Evolutionary conservation across 2,329 filamentous ascomycete genomes (phyloP).

Genomic region (Monosporascus sp.): DNA sequence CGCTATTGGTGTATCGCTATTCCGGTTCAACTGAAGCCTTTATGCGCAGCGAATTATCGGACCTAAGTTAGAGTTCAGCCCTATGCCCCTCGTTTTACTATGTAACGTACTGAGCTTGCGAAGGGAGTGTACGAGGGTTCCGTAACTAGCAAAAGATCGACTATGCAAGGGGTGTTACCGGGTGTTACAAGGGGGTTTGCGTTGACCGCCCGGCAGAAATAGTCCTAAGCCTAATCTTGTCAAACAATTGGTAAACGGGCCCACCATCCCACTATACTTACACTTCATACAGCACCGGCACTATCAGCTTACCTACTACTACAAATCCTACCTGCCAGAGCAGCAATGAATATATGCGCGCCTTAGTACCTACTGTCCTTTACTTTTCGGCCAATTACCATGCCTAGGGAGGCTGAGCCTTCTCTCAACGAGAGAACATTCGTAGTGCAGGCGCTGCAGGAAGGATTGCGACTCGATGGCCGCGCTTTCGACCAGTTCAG

Average conservation of each 20-base stretch:
- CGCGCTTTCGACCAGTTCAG: slow-evolving; percentile 77
- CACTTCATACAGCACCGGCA: background rate
- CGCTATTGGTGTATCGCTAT: too few relatives aligned
- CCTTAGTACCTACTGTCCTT: slow-evolving; percentile 5
- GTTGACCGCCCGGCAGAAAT: slow-evolving; percentile 48
- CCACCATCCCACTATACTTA: slow-evolving; percentile 14
- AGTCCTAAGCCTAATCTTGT: slow-evolving; percentile 18
- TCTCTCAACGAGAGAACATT: slow-evolving; percentile 87
- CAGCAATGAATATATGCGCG: slow-evolving; percentile 14
- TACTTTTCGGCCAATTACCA: slow-evolving; percentile 34
- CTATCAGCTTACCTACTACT: background rate
- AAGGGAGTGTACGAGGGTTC: too few relatives aligned
- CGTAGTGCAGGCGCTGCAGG: slow-evolving; percentile 72
- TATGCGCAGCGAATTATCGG: too few relatives aligned
- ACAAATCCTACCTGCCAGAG: background rate
- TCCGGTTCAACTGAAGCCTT: too few relatives aligned
- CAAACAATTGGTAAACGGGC: slow-evolving; percentile 9
- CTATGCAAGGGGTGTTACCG: background rate
- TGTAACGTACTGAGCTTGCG: too few relatives aligned
- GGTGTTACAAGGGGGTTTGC: slow-evolving; percentile 16
- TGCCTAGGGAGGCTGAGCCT: slow-evolving; percentile 90
- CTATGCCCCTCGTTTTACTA: too few relatives aligned
- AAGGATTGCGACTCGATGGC: slow-evolving; percentile 79
- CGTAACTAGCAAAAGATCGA: slow-evolving; percentile 6
- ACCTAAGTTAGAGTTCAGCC: too few relatives aligned